These are phyloP conservation scores for Cladorrhinum sp. DNA, from an alignment of 2,329 filamentous ascomycete species.

Conservation along the genomic window DNA sequence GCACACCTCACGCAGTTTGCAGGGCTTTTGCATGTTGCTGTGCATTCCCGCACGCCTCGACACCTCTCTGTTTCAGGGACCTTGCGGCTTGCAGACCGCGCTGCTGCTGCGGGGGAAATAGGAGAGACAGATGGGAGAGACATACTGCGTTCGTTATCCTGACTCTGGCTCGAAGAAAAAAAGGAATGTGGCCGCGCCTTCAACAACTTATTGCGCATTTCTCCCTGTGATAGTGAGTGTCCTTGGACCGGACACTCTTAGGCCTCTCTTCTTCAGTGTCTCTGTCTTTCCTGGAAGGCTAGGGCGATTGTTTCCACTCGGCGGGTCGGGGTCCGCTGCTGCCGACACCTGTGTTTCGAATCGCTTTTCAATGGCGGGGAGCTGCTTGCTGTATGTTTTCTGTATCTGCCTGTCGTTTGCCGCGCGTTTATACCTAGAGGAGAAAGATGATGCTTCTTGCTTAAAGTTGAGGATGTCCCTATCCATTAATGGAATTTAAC, in stretches of 20 bases:
- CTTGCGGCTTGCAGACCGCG: neutral
- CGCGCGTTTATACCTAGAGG: neutral
- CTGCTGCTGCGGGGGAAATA: neutral
- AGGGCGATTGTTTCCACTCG: constrained; percentile 17
- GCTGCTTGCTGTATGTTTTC: neutral
- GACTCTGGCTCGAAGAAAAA: constrained; percentile 28
- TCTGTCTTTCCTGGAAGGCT: neutral
- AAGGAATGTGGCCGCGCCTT: constrained; percentile 29
- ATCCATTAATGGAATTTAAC: neutral
- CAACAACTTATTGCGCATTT: constrained; percentile 31
- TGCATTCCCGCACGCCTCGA: neutral
- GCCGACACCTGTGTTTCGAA: constrained; percentile 8
- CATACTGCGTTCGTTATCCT: constrained; percentile 27
- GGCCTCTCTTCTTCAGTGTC: constrained; percentile 9
- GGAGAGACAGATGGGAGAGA: constrained; percentile 12
- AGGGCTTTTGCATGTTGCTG: neutral
- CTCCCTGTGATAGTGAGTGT: constrained; percentile 10
- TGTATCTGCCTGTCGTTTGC: neutral
- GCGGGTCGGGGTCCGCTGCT: constrained; percentile 18
- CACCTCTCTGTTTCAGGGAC: neutral
- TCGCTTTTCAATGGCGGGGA: constrained; percentile 1
- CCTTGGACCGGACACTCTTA: constrained; percentile 1
- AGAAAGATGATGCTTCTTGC: neutral
- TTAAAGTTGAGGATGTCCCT: constrained; percentile 1
- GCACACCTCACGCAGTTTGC: neutral